Conservation (phyloP, 2,329 filamentous ascomycete genomes). For the Stenocarpella maydis region DNA sequence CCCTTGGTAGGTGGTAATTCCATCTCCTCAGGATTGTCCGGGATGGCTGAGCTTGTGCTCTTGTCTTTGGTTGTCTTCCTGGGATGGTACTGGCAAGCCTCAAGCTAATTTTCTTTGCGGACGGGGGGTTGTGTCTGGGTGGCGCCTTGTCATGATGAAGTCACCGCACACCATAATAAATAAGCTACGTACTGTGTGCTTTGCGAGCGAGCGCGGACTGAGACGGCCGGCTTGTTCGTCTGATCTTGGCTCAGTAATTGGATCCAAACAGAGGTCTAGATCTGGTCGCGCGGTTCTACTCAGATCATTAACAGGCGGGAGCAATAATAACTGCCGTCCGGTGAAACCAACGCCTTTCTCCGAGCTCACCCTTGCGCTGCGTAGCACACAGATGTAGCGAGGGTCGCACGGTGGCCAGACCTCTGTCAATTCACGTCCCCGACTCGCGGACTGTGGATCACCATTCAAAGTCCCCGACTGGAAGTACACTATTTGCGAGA, state of each 20-base stretch:
- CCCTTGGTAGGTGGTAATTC: background rate
- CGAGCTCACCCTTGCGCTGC: constrained; percentile 6
- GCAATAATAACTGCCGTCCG: background rate
- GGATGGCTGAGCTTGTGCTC: background rate
- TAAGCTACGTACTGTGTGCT: background rate
- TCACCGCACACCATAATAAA: background rate
- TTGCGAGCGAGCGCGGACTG: background rate
- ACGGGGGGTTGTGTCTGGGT: background rate
- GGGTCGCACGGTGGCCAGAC: constrained; percentile 1
- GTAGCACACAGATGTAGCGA: constrained; percentile 18
- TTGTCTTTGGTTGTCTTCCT: background rate
- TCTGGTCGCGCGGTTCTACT: background rate
- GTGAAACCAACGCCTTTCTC: background rate
- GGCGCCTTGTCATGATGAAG: background rate
- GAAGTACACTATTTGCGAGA: background rate
- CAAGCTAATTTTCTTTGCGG: background rate
- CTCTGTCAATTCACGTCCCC: background rate
- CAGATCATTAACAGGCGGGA: background rate
- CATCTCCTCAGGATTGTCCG: constrained; percentile 1
- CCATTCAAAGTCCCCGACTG: background rate
- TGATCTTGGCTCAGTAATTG: background rate
- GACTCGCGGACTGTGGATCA: constrained; percentile 10
- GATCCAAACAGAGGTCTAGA: background rate
- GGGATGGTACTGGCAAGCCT: background rate
- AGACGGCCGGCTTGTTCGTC: background rate